Base-by-base conservation (phyloP, 176 grass and related monocot genomes). In the Neostapfia colusana region DNA sequence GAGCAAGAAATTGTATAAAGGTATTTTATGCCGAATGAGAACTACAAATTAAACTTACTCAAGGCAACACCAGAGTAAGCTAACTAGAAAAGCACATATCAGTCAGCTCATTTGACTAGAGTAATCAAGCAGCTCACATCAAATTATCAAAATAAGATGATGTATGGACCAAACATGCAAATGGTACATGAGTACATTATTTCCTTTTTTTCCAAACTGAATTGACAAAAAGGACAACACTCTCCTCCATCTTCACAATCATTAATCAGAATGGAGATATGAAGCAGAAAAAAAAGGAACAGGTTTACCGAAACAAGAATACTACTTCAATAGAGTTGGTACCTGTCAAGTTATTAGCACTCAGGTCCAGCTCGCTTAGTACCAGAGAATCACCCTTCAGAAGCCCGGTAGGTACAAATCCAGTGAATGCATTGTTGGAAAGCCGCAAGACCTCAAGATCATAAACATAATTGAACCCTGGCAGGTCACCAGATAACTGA, bases 401-500 rank as follows among this genome's bases (percentile, higher is more conserved):
- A 77, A 99, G 95, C 20, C 87, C 95, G 72, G 87, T 85, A 60
- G 95, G 95, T 80, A 99, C 72, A 86, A 87, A 95, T 16, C 95
- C 95, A 72, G 87, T 90, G 73, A 99, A 99, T 13, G 54, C 85
- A 62, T 99, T 99, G 78, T 89, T 92, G 59, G 82, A 87, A 5
- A 99, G 82, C 50, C 92, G 83, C 74, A 99, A 70, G 88, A 95
- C 83, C 81, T 99, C 95, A 0, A 99, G 92, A 83, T 99, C 95
- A 60, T 99, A 99, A 7, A 99, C 92, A 92, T 99, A 99, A 85
- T 99, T 92, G 83, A 99, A 99, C 23, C 95, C 95, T n/a, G 95
- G 95, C 10, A 99, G 85, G 62, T 99, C 95, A 28, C 95, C 95
- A 28, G 77, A 90, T 55, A 99, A 76, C 65, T 80, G 83, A 79